Conservation (phyloP, 345 rosid species). For the Ceriops tagal region DNA sequence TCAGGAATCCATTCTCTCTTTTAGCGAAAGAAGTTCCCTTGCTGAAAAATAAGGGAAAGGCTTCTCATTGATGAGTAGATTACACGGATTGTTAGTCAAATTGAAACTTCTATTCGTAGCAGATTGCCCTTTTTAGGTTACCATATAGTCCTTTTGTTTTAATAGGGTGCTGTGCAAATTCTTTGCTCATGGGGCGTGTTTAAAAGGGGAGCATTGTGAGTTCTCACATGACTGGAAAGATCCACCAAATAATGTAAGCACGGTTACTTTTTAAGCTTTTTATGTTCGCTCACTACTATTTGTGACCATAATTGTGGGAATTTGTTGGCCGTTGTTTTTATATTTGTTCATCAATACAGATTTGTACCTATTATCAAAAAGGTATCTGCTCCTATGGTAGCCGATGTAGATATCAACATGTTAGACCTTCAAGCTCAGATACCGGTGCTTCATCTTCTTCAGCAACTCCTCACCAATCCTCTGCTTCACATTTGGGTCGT, state of each 20-base stretch:
- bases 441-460: conserved; percentile 59
- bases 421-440: conserved; percentile 43
- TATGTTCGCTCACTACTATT: background rate
- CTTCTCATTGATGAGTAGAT: too few relatives aligned
- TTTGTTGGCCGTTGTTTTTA: background rate
- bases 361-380: conserved; percentile 90
- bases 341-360: conserved; percentile 37
- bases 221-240: conserved; percentile 79
- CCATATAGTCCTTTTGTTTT: background rate
- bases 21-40: too few relatives aligned
- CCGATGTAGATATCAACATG: conserved; percentile 84
- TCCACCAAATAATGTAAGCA: conserved; percentile 57
- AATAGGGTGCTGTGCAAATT: conserved; percentile 73
- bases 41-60: too few relatives aligned
- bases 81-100: too few relatives aligned
- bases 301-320: background rate
- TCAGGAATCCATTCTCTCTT: too few relatives aligned
- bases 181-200: conserved; percentile 86
- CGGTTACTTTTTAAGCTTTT: background rate
- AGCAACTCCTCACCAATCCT: conserved; percentile 29
- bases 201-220: conserved; percentile 92
- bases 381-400: conserved; percentile 80
- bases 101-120: too few relatives aligned
- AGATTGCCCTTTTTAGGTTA: too few relatives aligned
- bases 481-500: conserved; percentile 25